Evolutionary conservation across 768 basidiomycete species (phyloP).

Genomic region (Mycena vulgaris): DNA sequence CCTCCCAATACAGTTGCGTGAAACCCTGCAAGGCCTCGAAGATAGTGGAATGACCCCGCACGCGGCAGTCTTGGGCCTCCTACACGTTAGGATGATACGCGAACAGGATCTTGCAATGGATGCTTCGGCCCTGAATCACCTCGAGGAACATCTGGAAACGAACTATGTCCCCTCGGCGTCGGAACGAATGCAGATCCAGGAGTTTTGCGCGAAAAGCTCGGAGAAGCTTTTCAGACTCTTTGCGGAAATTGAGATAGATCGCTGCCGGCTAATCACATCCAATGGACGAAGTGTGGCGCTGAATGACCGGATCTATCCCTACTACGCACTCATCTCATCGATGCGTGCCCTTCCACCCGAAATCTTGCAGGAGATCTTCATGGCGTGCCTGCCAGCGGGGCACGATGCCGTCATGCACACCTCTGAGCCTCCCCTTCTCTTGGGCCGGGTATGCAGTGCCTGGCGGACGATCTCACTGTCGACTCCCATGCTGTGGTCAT

Average conservation of each 20-base stretch:
- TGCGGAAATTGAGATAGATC: background rate
- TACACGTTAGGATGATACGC: background rate
- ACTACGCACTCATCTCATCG: slow-evolving; percentile 15
- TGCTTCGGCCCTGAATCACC: background rate
- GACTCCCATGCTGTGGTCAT: slow-evolving; percentile 13
- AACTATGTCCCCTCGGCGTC: slow-evolving; percentile 6
- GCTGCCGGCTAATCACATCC: background rate
- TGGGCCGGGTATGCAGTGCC: slow-evolving; percentile 12
- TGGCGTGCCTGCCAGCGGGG: background rate
- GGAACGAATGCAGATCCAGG: background rate
- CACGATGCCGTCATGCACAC: slow-evolving; percentile 19
- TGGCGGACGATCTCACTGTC: slow-evolving; percentile 10
- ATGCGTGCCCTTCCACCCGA: slow-evolving; percentile 14
- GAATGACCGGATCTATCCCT: background rate
- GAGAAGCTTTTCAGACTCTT: background rate
- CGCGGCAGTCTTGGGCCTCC: background rate
- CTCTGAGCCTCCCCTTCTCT: background rate
- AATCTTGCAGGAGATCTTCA: slow-evolving; percentile 22
- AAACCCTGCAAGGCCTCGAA: background rate
- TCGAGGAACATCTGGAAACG: slow-evolving; percentile 7
- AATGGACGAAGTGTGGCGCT: background rate
- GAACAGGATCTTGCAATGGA: background rate
- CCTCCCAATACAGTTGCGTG: background rate
- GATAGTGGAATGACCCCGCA: background rate
- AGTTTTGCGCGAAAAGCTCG: background rate